Percentiles rank a stretch among this genome's conserved stretches.
Conservation (phyloP, 2,329 filamentous ascomycete species). For the Podosphaera aphanis region DNA sequence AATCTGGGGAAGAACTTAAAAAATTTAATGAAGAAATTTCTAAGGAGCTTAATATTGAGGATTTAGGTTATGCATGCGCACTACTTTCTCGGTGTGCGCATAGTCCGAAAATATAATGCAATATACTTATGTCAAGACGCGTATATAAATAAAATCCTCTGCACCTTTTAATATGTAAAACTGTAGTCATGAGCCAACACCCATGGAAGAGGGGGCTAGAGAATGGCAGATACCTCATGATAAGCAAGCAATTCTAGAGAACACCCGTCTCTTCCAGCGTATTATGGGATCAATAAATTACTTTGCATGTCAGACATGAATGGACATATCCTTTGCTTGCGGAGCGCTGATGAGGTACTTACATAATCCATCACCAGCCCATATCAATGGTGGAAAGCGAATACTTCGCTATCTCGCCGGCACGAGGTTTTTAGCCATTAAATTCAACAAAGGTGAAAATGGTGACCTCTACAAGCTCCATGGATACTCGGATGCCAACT, state of each 20-base stretch:
- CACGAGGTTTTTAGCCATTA: too few relatives aligned
- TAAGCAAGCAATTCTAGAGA: neutral
- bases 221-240: too few relatives aligned
- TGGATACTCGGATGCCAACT: neutral
- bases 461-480: neutral
- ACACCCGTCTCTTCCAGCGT: neutral
- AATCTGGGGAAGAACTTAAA: neutral
- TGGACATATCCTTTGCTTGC: neutral
- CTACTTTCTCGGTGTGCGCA: neutral
- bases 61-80: neutral
- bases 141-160: neutral
- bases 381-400: neutral
- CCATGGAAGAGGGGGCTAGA: too few relatives aligned
- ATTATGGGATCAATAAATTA: slow-evolving; percentile 2
- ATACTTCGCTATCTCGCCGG: neutral
- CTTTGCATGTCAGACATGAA: neutral
- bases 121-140: slow-evolving; percentile 1
- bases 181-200: too few relatives aligned
- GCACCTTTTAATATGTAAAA: neutral
- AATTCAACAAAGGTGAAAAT: neutral
- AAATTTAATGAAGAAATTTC: neutral
- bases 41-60: neutral
- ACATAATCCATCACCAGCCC: neutral
- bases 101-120: neutral
- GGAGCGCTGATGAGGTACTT: neutral